These are phyloP conservation scores for Draba incana DNA, from an alignment of 345 rosid species.

Conservation along the genomic window DNA sequence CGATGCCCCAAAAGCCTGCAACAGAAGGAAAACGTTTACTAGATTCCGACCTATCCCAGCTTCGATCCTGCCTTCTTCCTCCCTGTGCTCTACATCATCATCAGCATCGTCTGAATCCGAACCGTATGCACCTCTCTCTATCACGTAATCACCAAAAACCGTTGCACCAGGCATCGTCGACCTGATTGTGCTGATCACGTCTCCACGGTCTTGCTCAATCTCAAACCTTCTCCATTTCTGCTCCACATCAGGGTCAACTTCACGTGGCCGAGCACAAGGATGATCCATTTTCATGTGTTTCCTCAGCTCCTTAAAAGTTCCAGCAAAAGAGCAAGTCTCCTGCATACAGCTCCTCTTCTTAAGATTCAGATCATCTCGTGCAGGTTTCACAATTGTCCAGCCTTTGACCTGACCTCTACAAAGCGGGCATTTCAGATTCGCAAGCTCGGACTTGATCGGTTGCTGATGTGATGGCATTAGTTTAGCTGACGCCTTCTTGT, in stretches of 20 bases:
- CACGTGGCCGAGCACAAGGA: conserved; percentile 29
- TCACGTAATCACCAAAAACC: conserved; percentile 30
- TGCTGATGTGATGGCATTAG: conserved; percentile 5
- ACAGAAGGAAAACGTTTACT: conserved; percentile 22
- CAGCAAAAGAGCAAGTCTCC: conserved; percentile 27
- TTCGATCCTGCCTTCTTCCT: conserved; percentile 13
- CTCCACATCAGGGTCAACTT: conserved; percentile 24
- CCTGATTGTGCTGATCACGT: conserved; percentile 29
- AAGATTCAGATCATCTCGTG: conserved; percentile 31
- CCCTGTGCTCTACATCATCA: conserved; percentile 3
- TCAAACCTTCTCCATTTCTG: conserved; percentile 29
- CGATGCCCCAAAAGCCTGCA: conserved; percentile 25
- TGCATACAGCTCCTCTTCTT: conserved; percentile 33
- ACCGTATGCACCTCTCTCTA: conserved; percentile 30
- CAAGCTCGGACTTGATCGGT: conserved; percentile 19
- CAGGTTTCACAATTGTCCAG: conserved; percentile 29
- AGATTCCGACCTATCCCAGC: conserved; percentile 25
- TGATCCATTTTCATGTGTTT: conserved; percentile 27
- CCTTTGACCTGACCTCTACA: conserved; percentile 34
- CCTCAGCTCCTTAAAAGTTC: conserved; percentile 27
- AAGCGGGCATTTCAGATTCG: conserved; percentile 26
- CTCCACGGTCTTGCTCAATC: conserved; percentile 23
- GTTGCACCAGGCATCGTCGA: conserved; percentile 30
- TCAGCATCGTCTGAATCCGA: conserved; percentile 22
- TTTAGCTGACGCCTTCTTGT: conserved; percentile 23